phyloP scores from a whole-genome alignment of 148 eudicot genomes.

The Arbutus unedo region DNA sequence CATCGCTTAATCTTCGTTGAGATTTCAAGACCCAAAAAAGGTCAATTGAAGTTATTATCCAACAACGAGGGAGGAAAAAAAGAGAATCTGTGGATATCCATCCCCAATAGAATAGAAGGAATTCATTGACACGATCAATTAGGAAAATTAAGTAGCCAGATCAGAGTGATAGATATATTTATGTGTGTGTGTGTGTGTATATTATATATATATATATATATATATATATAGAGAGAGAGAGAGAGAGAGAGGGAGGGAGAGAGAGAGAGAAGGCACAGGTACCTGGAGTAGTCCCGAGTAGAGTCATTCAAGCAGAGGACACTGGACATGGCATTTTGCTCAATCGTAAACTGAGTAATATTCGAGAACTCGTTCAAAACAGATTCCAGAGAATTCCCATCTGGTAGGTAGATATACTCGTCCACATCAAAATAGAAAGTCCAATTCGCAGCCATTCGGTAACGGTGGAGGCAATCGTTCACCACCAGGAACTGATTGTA shows the following conservation, averaged over 20 bases:
- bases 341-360: constrained; percentile 53
- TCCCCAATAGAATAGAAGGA: not conserved
- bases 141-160: not conserved
- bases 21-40: not conserved
- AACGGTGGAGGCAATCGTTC: constrained; percentile 56
- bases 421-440: constrained; percentile 58
- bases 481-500: constrained; percentile 61
- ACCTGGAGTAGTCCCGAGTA: constrained; percentile 36
- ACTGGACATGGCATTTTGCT: constrained; percentile 64
- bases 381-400: constrained; percentile 22
- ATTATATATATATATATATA: too few relatives aligned
- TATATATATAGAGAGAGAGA: not conserved
- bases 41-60: not conserved
- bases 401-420: constrained; percentile 52
- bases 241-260: too few relatives aligned
- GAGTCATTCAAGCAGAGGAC: constrained; percentile 52
- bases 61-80: not conserved
- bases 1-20: not conserved
- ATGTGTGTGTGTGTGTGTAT: too few relatives aligned
- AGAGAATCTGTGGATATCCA: too few relatives aligned
- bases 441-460: constrained; percentile 48
- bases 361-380: constrained; percentile 37
- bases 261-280: not conserved
- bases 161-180: not conserved
- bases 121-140: not conserved